phyloP scores from a whole-genome alignment of 2,329 filamentous ascomycete species.

The Fusarium sp. region DNA sequence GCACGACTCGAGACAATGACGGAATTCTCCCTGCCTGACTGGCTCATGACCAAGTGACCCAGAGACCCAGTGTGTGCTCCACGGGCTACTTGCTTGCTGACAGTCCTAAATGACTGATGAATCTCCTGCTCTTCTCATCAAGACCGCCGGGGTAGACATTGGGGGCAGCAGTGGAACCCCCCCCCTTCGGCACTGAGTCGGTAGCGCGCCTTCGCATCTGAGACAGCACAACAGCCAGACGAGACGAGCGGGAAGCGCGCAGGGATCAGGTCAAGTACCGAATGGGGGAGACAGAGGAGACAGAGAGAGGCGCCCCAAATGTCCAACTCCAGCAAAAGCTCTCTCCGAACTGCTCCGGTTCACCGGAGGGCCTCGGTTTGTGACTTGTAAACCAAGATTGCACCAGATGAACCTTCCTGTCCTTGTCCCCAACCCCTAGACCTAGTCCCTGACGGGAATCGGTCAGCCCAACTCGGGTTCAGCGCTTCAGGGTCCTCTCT shows the following conservation, averaged over 20 bases:
- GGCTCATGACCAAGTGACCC: not conserved
- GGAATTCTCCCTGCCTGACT: not conserved
- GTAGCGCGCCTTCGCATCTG: slow-evolving; percentile 38
- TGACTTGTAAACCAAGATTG: not conserved
- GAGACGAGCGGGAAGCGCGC: slow-evolving; percentile 34
- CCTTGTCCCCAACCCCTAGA: slow-evolving; percentile 4
- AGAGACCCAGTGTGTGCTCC: not conserved
- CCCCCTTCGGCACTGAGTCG: slow-evolving; percentile 37
- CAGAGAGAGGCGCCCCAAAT: slow-evolving; percentile 29
- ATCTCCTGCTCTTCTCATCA: slow-evolving; percentile 19
- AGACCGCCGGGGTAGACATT: slow-evolving; percentile 28
- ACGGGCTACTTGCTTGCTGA: slow-evolving; percentile 1
- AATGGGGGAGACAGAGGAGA: slow-evolving; percentile 27
- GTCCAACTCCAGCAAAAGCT: not conserved
- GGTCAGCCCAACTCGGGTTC: not conserved
- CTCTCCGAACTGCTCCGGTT: slow-evolving; percentile 3
- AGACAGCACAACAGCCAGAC: slow-evolving; percentile 20
- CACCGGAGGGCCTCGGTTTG: not conserved
- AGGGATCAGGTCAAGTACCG: slow-evolving; percentile 38
- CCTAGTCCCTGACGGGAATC: slow-evolving; percentile 11
- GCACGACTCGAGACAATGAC: slow-evolving; percentile 9
- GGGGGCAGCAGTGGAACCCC: slow-evolving; percentile 30
- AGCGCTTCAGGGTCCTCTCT: not conserved
- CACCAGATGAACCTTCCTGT: slow-evolving; percentile 8
- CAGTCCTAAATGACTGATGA: slow-evolving; percentile 21